phyloP scores from a whole-genome alignment of 768 basidiomycete genomes.

The Sutorius australiensis region DNA sequence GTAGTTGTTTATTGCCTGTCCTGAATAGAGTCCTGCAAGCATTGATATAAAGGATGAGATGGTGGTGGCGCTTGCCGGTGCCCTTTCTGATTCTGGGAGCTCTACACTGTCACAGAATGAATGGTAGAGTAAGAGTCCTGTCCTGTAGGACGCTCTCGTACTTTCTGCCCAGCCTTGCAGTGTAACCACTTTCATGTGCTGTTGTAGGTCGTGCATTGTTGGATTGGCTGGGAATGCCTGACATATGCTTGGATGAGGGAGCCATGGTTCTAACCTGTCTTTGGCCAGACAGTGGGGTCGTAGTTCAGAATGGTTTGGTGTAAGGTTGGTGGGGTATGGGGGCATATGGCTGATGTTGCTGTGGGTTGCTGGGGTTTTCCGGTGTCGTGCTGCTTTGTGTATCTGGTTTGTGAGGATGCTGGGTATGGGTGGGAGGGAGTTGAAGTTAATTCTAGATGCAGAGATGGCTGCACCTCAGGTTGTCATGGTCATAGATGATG shows the following conservation, averaged over 20 bases:
- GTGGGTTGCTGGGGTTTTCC: too few relatives aligned
- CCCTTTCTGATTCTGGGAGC: not conserved
- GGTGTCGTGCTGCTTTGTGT: too few relatives aligned
- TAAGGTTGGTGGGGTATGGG: not conserved
- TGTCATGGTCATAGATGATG: too few relatives aligned
- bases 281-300: slow-evolving; percentile 3
- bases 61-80: accelerated
- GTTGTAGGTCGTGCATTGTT: not conserved
- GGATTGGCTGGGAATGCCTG: not conserved
- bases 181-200: not conserved
- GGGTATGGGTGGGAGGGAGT: too few relatives aligned
- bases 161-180: not conserved
- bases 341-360: not conserved
- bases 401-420: not conserved
- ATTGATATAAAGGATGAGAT: not conserved
- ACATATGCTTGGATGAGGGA: not conserved
- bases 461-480: too few relatives aligned
- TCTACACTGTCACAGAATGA: not conserved
- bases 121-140: not conserved
- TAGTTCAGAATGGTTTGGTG: not conserved
- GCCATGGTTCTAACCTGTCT: not conserved
- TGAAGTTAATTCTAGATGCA: too few relatives aligned
- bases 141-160: not conserved
- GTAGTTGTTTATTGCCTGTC: not conserved
- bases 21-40: not conserved